Evolutionary conservation across 164 flowering plant species (phyloP).

Genomic region (Sextonia rubra): DNA sequence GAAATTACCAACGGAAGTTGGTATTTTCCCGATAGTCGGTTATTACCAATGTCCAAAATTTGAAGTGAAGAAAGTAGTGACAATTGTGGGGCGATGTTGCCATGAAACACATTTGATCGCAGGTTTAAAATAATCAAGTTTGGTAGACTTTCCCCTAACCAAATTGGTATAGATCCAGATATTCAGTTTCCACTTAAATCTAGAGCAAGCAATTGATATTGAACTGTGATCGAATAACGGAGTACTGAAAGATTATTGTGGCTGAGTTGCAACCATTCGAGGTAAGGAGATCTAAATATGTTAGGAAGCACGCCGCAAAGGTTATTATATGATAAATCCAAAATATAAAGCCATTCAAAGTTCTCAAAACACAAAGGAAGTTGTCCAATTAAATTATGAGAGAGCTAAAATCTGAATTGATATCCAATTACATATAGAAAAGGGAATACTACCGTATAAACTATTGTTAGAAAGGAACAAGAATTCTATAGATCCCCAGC

Average conservation of each 20-base stretch:
- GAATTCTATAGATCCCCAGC: neutral
- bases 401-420: neutral
- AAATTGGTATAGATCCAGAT: neutral
- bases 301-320: neutral
- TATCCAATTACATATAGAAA: neutral
- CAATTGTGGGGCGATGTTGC: neutral
- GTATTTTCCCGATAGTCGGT: neutral
- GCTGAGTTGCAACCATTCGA: neutral
- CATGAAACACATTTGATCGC: neutral
- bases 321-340: conserved; percentile 9
- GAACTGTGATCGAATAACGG: neutral
- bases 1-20: neutral
- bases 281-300: neutral
- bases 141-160: neutral
- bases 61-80: neutral
- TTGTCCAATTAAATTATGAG: conserved; percentile 12
- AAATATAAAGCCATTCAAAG: neutral
- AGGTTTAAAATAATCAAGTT: neutral
- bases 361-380: conserved; percentile 12
- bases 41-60: neutral
- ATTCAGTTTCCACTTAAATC: neutral
- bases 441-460: neutral
- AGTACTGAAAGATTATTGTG: conserved; percentile 1
- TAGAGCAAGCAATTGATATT: neutral
- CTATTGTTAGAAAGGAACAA: neutral